These are phyloP conservation scores for Saprolegnia diclina DNA, from an alignment of 352 stramenopile genomes.

Conservation along the genomic window DNA sequence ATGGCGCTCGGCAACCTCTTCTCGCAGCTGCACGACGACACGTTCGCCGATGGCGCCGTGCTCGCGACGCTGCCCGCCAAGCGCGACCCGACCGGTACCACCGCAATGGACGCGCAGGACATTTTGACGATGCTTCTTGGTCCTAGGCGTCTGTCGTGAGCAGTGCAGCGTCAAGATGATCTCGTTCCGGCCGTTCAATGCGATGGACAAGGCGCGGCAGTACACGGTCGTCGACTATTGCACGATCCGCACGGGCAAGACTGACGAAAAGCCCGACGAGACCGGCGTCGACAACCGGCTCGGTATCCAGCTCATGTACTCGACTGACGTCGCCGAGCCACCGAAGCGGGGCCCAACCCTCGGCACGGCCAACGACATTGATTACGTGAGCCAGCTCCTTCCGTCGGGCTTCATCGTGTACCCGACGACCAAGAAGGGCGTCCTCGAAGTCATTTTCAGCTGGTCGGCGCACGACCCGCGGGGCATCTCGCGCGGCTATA, in stretches of 20 bases:
- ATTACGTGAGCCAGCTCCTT: conserved; percentile 21
- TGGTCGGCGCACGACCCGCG: conserved; percentile 26
- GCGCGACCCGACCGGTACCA: conserved; percentile 18
- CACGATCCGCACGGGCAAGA: conserved; percentile 25
- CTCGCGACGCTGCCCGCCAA: conserved; percentile 12
- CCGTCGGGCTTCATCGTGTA: conserved; percentile 26
- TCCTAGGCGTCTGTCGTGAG: conserved; percentile 21
- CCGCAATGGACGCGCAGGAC: background rate
- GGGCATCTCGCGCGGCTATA: conserved; percentile 24
- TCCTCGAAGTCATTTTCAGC: conserved; percentile 26
- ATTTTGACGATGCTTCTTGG: background rate
- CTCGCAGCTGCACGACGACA: conserved; percentile 23
- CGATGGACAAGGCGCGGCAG: conserved; percentile 23
- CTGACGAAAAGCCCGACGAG: conserved; percentile 14
- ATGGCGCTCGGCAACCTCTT: conserved; percentile 17
- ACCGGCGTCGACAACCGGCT: conserved; percentile 21
- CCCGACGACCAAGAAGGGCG: conserved; percentile 25
- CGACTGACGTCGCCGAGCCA: conserved; percentile 18
- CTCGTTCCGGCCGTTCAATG: conserved; percentile 25
- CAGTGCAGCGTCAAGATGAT: conserved; percentile 25
- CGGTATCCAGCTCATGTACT: conserved; percentile 27
- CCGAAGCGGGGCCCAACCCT: background rate
- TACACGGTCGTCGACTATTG: conserved; percentile 26
- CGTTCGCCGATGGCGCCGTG: conserved; percentile 19
- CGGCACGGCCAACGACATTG: conserved; percentile 2